Evolutionary conservation across 768 basidiomycete species (phyloP).

Genomic region (Termitomyces titanicus): DNA sequence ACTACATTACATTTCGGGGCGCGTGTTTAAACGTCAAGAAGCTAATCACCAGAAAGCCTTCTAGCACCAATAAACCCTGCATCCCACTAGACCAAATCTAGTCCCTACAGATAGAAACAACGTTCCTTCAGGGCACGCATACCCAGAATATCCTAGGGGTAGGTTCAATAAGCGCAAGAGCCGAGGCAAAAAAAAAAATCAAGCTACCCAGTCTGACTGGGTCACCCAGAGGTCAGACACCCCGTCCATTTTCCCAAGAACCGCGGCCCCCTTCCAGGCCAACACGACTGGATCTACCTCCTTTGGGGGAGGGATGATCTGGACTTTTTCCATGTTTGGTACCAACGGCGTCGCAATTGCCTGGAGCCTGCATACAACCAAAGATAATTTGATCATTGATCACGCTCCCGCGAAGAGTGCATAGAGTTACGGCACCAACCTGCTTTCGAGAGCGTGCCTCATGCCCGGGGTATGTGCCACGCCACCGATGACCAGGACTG

Average conservation of each 20-base stretch:
- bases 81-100: slow-evolving; percentile 1
- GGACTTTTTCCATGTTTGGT: slow-evolving; percentile 81
- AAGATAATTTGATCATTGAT: slow-evolving; percentile 1
- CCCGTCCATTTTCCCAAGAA: slow-evolving; percentile 89
- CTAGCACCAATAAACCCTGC: slow-evolving; percentile 7
- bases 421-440: slow-evolving; percentile 41
- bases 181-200: slow-evolving; percentile 3
- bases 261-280: slow-evolving; percentile 93
- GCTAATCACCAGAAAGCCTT: slow-evolving; percentile 5
- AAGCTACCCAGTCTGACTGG: slow-evolving; percentile 78
- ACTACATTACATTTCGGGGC: slow-evolving; percentile 3
- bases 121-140: slow-evolving; percentile 81
- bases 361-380: slow-evolving; percentile 65
- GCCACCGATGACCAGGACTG: slow-evolving; percentile 86
- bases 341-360: slow-evolving; percentile 83
- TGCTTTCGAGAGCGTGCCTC: slow-evolving; percentile 83
- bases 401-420: background rate
- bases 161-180: slow-evolving; percentile 1
- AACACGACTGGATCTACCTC: slow-evolving; percentile 88
- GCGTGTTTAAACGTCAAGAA: slow-evolving; percentile 4
- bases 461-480: slow-evolving; percentile 78
- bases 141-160: slow-evolving; percentile 63
- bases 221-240: slow-evolving; percentile 89
- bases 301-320: slow-evolving; percentile 92
- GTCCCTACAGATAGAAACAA: slow-evolving; percentile 65